Evolutionary conservation across 441 rosid genomes (phyloP).

Genomic region (Brassica balearica): DNA sequence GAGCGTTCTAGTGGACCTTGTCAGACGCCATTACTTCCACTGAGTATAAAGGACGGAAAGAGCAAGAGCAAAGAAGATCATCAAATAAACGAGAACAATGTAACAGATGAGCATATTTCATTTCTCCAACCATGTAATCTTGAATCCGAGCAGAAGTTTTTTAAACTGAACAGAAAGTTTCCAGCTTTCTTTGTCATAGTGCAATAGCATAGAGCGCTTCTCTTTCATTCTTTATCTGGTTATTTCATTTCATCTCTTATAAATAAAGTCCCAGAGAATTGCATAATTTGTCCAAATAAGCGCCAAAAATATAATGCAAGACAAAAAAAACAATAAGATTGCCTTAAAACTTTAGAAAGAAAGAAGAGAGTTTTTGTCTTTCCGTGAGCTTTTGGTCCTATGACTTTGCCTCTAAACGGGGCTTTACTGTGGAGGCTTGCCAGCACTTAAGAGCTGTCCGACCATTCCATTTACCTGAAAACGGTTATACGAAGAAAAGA

Average conservation of each 20-base stretch:
- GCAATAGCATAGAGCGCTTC: neutral
- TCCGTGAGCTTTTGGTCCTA: slow-evolving; percentile 24
- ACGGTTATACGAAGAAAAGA: slow-evolving; percentile 16
- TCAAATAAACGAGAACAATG: slow-evolving; percentile 43
- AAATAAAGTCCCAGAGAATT: slow-evolving; percentile 20
- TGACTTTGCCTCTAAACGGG: slow-evolving; percentile 22
- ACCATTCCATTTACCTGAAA: slow-evolving; percentile 78
- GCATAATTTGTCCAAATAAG: slow-evolving; percentile 27
- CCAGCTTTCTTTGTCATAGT: neutral
- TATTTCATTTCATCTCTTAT: slow-evolving; percentile 29
- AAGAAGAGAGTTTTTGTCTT: slow-evolving; percentile 24
- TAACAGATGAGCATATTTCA: slow-evolving; percentile 27
- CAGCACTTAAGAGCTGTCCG: slow-evolving; percentile 88
- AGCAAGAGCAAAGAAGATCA: slow-evolving; percentile 52
- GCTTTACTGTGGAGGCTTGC: slow-evolving; percentile 70
- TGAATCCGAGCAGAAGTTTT: neutral
- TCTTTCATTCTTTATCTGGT: slow-evolving; percentile 9
- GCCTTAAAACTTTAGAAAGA: slow-evolving; percentile 3
- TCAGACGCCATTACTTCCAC: slow-evolving; percentile 49
- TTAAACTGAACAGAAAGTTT: neutral
- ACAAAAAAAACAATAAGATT: slow-evolving; percentile 35
- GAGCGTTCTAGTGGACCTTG: slow-evolving; percentile 51
- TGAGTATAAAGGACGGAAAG: slow-evolving; percentile 50
- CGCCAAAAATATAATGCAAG: slow-evolving; percentile 30
- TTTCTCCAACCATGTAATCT: neutral